phyloP scores from a whole-genome alignment of 1,284 basidiomycete species.

The Fomitopsis pinicola region DNA sequence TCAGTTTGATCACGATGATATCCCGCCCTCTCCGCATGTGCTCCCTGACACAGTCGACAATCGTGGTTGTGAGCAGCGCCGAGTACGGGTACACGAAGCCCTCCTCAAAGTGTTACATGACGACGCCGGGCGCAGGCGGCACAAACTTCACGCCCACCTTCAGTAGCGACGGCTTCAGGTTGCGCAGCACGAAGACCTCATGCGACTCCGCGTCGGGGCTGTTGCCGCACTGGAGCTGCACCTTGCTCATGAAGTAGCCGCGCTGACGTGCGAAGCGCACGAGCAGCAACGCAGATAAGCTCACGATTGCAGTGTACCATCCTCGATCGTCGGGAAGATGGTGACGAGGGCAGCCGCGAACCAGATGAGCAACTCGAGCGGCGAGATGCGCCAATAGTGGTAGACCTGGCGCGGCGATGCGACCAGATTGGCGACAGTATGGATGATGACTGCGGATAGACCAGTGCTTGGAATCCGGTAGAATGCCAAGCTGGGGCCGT shows the following conservation, averaged over 20 bases:
- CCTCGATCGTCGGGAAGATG: constrained; percentile 85
- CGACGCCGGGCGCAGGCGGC: constrained; percentile 80
- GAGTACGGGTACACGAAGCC: constrained; percentile 94
- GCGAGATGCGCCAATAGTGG: constrained; percentile 91
- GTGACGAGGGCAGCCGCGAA: constrained; percentile 85
- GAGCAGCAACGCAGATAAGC: constrained; percentile 83
- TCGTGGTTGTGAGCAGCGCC: constrained; percentile 68
- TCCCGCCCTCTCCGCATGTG: constrained; percentile 78
- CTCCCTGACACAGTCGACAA: constrained; percentile 81
- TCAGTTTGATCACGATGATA: constrained; percentile 53
- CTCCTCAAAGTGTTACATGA: constrained; percentile 94
- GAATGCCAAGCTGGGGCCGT: constrained; percentile 90
- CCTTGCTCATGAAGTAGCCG: constrained; percentile 87
- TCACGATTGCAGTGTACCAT: constrained; percentile 84
- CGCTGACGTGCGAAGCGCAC: constrained; percentile 88
- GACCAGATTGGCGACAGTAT: constrained; percentile 91
- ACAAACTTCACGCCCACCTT: constrained; percentile 73
- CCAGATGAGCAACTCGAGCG: constrained; percentile 93
- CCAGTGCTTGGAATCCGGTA: constrained; percentile 80
- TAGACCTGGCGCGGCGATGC: constrained; percentile 87
- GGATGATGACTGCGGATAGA: constrained; percentile 93
- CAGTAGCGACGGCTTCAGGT: constrained; percentile 49
- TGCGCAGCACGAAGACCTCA: constrained; percentile 85
- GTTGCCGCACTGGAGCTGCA: constrained; percentile 35
- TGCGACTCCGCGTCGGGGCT: constrained; percentile 40